Base-by-base conservation (phyloP, 768 basidiomycete species). In the Omphalotus guepiniiformis region DNA sequence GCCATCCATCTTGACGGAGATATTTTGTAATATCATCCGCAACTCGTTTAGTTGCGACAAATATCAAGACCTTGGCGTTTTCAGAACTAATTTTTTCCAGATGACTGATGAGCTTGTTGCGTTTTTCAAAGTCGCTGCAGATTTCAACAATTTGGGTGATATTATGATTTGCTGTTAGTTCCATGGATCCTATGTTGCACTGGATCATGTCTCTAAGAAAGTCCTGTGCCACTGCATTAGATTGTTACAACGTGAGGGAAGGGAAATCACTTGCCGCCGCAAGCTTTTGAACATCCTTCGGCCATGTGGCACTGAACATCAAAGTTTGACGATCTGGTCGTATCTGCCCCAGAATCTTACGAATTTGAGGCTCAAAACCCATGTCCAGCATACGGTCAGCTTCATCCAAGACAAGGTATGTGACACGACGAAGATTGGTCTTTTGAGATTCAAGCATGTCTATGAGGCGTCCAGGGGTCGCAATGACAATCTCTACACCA, bases 321-420 rank as follows among this genome's bases (percentile, higher is more conserved):
- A 98, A 78, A 1, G 96, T 99, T 63, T 99, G 96, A 59, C 96
- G 82, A 73, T 99, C 96, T 35, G 96, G 96, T 32, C 96, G 84
- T 61, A 99, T 94, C 68, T 99, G 96, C 56, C 85, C 75, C 55
- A 98, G 90, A 55, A 99, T 97, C 73, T 98, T 98, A 63, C 94
- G 80, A 63, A 99, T 98, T 66, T 99, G 96, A 44, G 96, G 96
- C 71, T 99, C 96, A 72, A 99, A 99, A 76, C 96, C 96, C 96
- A 99, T 99, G 74, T 99, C 96, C 54, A 99, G 79, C 96, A 99
- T 99, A 61, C 96, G 91, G 73, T 99, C 96, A 37, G 96, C 96
- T 68, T 99, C 96, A 61, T 99, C 96, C 84, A 99, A 90, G 62
- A 99, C 96, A 32, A 99, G 79, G 68, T 98, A 99, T 18, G 96